Evolutionary conservation across 2,329 filamentous ascomycete genomes (phyloP).

Genomic region (Microsporum audouinii): DNA sequence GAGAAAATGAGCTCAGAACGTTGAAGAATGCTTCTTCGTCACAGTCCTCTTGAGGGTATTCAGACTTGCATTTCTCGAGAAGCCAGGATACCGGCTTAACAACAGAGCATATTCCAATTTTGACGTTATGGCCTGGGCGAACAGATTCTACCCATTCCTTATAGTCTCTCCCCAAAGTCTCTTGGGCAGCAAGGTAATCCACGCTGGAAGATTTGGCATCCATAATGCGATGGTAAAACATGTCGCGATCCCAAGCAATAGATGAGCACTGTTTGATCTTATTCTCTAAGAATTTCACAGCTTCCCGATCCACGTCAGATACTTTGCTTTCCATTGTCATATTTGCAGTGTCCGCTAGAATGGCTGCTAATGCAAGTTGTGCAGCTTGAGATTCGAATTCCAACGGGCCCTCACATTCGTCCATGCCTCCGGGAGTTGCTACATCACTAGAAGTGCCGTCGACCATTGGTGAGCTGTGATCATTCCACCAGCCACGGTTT

Average conservation of each 20-base stretch:
- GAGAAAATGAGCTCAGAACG: constrained; percentile 36
- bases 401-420: constrained; percentile 14
- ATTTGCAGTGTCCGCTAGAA: constrained; percentile 37
- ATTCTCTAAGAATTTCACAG: constrained; percentile 41
- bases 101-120: constrained; percentile 48
- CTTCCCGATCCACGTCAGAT: constrained; percentile 39
- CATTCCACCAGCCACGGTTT: constrained; percentile 36
- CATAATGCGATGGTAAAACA: constrained; percentile 43
- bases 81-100: constrained; percentile 47
- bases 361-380: constrained; percentile 31
- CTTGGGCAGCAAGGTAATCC: constrained; percentile 40
- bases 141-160: constrained; percentile 46
- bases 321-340: constrained; percentile 36
- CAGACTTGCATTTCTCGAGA: constrained; percentile 31
- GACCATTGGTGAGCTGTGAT: constrained; percentile 17
- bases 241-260: constrained; percentile 35
- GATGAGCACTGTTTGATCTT: constrained; percentile 23
- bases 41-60: constrained; percentile 8
- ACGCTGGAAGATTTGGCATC: constrained; percentile 46
- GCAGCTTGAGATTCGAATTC: constrained; percentile 27
- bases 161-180: constrained; percentile 52
- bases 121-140: constrained; percentile 17
- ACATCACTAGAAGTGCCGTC: constrained; percentile 19
- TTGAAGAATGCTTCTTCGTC: constrained; percentile 26
- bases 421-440: constrained; percentile 5